Base-by-base conservation (phyloP, 345 rosid species). In the Arabidopsis thaliana region DNA sequence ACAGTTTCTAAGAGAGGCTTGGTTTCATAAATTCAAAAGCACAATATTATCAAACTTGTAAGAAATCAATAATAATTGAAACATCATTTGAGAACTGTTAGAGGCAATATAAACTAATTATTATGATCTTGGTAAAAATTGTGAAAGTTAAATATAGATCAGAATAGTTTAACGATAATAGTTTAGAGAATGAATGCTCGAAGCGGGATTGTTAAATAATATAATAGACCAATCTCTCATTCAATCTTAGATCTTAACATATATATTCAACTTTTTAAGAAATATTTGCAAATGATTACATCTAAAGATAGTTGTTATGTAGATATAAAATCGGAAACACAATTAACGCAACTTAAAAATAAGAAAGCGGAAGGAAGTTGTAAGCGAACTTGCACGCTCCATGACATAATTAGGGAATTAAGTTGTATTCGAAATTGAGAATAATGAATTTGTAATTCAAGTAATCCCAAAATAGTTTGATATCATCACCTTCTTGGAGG, bases 1-100 rank as follows among this genome's bases (percentile, higher is more conserved):
- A 71, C 6, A 33, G 55, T 78, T 50, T 1, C 45, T 28, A 78
- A 57, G 61, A 78, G 52, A 62, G 16, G 70, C 8, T 59, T 25
- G 67, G 59, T 48, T 42, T 59, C 38, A 24, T 71, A 36, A 71
- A 46, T 7, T 59, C 12, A 70, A 8, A 44, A 56, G 7, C 28
- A 9, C 23, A 5, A 44, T 45, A 44, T 10, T 6, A 38, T 25
- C 49, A 32, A 4, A 3, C 5, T 69, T 58, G 56, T 32, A 33
- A 57, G 23, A 23, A 33, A 32, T 45, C 25, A 58, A n/a, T 58
- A 16, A 33, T 33, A 8, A 8, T 7, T 57, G 40, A 57, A 33
- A n/a, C 24, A 32, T 7, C 1, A 33, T 33, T 53, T 53, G 36
- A 25, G 2, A 5, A 25, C 25, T 53, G 20, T 13, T 12, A 24